These are phyloP conservation scores for Lojkania enalia DNA, from an alignment of 2,329 filamentous ascomycete genomes.

Conservation along the genomic window DNA sequence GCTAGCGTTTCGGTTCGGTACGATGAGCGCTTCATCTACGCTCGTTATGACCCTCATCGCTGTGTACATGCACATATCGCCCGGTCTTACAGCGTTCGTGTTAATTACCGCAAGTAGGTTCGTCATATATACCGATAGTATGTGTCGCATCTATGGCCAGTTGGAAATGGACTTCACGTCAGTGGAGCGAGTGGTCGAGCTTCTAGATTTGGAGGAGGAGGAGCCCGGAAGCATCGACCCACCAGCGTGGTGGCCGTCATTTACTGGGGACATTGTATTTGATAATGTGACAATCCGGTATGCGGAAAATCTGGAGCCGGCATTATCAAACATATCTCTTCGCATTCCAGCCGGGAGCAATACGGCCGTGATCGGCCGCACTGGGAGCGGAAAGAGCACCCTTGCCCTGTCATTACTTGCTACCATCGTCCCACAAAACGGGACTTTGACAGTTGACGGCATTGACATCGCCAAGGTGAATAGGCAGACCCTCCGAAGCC, in stretches of 20 bases:
- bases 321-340: constrained; percentile 69
- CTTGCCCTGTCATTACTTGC: constrained; percentile 65
- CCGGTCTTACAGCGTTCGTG: constrained; percentile 82
- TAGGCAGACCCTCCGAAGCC: constrained; percentile 61
- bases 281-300: constrained; percentile 79
- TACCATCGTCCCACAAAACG: constrained; percentile 55
- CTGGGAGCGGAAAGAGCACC: constrained; percentile 78
- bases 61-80: constrained; percentile 71
- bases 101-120: constrained; percentile 70
- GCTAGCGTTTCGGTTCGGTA: constrained; percentile 79
- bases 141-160: constrained; percentile 80
- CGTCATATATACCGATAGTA: constrained; percentile 69
- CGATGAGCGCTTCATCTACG: constrained; percentile 71
- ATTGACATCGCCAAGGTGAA: constrained; percentile 63
- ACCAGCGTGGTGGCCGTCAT: constrained; percentile 75
- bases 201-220: constrained; percentile 79
- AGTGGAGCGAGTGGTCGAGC: constrained; percentile 81
- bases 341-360: constrained; percentile 76
- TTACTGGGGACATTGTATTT: constrained; percentile 73
- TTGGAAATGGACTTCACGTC: constrained; percentile 92
- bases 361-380: constrained; percentile 79
- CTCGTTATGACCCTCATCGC: constrained; percentile 75
- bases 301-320: constrained; percentile 74
- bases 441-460: constrained; percentile 62
- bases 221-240: constrained; percentile 67